Conservation (phyloP, 345 rosid genomes). For the Arabidopsis thaliana region TAIR10.1 NC_003071.7:18629501-18630000, state of each 20-base stretch:
- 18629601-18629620: slow-evolving; percentile 6
- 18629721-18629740: not conserved
- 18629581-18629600: slow-evolving; percentile 13
- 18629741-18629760: too few species aligned
- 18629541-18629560: slow-evolving; percentile 51
- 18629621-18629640: slow-evolving; percentile 19
- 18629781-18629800: slow-evolving; percentile 24
- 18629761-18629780: not conserved
- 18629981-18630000: slow-evolving; percentile 50
- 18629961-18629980: slow-evolving; percentile 57
- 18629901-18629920: slow-evolving; percentile 2
- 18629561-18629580: slow-evolving; percentile 60
- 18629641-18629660: not conserved
- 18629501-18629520: slow-evolving; percentile 47
- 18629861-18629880: not conserved
- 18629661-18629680: slow-evolving; percentile 9
- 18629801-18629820: slow-evolving; percentile 11
- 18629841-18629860: not conserved
- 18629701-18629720: not conserved
- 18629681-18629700: not conserved
- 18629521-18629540: slow-evolving; percentile 37
- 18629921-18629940: slow-evolving; percentile 81
- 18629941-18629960: slow-evolving; percentile 75
- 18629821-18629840: slow-evolving; percentile 32
- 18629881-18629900: not conserved